phyloP scores from a whole-genome alignment of 179 eudicot species.

The Pouteria campechiana region DNA sequence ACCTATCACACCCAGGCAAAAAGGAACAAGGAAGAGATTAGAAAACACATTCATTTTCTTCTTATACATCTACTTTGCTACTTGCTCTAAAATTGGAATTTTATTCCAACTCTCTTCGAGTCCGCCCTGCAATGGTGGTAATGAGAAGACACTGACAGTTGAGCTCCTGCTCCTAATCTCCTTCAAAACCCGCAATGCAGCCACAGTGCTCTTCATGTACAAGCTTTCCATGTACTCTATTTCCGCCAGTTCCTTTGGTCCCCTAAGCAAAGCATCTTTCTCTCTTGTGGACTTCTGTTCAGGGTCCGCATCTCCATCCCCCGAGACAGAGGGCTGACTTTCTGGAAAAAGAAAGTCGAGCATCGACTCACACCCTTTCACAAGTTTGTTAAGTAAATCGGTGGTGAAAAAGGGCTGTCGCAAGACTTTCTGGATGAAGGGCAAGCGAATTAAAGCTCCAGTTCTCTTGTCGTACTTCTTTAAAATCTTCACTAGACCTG shows the following conservation, averaged over 20 bases:
- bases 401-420: constrained; percentile 50
- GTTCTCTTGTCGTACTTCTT: constrained; percentile 47
- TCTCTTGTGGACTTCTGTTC: neutral
- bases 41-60: no score
- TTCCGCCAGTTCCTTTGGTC: constrained; percentile 26
- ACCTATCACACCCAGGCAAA: no score
- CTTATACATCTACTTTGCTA: constrained; percentile 14
- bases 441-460: constrained; percentile 34
- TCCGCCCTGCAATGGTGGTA: constrained; percentile 29
- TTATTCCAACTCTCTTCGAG: constrained; percentile 20
- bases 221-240: constrained; percentile 25
- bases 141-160: constrained; percentile 24
- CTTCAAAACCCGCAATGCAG: constrained; percentile 21
- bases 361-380: constrained; percentile 43
- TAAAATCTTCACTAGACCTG: constrained; percentile 45
- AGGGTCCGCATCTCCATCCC: constrained; percentile 7
- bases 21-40: no score
- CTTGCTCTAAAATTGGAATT: constrained; percentile 16
- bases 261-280: neutral
- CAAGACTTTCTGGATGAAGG: constrained; percentile 43
- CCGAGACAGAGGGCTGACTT: constrained; percentile 4
- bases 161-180: constrained; percentile 25
- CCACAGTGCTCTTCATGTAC: constrained; percentile 20
- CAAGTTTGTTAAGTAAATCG: constrained; percentile 32
- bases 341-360: constrained; percentile 20